Conservation (phyloP, 2,329 filamentous ascomycete genomes). For the Pseudogymnoascus sp. region DNA sequence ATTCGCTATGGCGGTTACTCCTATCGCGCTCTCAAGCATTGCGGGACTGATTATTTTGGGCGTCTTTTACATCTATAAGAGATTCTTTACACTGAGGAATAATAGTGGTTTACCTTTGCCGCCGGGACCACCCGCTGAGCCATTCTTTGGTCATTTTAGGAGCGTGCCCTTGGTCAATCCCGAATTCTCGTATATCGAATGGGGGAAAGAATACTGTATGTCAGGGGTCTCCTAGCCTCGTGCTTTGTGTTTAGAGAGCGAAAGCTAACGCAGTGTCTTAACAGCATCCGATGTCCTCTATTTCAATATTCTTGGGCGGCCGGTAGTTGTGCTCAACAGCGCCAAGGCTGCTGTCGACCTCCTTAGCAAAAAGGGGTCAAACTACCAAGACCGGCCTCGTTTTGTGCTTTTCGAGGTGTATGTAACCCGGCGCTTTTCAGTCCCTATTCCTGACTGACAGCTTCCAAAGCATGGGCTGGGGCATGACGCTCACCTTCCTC, state of each 20-base stretch:
- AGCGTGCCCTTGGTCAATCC: constrained; percentile 19
- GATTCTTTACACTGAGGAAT: constrained; percentile 9
- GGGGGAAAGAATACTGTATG: constrained; percentile 21
- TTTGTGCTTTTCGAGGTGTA: constrained; percentile 27
- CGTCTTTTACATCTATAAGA: background rate
- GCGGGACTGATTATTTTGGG: background rate
- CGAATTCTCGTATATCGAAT: constrained; percentile 20
- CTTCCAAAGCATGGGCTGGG: constrained; percentile 32
- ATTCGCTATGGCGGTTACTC: background rate
- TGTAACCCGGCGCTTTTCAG: background rate
- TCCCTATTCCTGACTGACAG: background rate
- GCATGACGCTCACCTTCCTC: constrained; percentile 39
- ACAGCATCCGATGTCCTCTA: constrained; percentile 16
- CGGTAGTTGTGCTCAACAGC: constrained; percentile 38
- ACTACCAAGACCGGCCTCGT: constrained; percentile 39
- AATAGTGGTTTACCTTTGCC: constrained; percentile 17
- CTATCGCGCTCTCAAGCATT: background rate
- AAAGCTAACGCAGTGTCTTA: background rate
- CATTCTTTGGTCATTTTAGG: constrained; percentile 21
- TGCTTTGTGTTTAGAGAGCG: constrained; percentile 9
- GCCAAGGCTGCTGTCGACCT: constrained; percentile 35
- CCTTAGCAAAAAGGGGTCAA: constrained; percentile 37
- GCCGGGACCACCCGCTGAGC: constrained; percentile 22
- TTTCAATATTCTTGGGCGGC: constrained; percentile 21
- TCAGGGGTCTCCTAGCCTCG: background rate